Conservation (phyloP, 306 rosid genomes). For the Malus sieversii region DNA sequence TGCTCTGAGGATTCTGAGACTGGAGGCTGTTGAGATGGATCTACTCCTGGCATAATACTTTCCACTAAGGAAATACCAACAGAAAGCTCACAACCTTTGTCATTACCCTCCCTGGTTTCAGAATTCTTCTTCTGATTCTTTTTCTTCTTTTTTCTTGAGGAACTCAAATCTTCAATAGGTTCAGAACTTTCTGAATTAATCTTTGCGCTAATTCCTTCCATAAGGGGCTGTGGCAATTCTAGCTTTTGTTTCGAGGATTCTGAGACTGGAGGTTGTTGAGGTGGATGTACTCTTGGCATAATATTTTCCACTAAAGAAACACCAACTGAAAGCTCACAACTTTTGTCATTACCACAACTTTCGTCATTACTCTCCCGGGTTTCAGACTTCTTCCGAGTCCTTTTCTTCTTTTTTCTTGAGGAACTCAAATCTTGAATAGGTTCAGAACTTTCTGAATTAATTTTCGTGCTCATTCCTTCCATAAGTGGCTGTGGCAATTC, state of each 20-base stretch:
- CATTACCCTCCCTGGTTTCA: conserved; percentile 3
- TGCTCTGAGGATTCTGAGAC: conserved; percentile 8
- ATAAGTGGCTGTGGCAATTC: background rate
- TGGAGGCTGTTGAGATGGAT: conserved; percentile 7
- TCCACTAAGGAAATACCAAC: background rate
- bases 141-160: background rate
- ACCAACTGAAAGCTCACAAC: background rate
- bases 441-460: background rate
- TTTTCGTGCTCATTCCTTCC: background rate
- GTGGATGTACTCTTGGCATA: background rate
- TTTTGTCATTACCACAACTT: conserved; percentile 2
- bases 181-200: background rate
- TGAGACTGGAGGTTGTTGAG: conserved; percentile 18
- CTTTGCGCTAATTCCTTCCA: background rate
- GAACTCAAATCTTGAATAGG: background rate
- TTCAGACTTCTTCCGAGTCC: background rate
- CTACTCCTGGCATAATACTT: background rate
- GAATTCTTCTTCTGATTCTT: background rate
- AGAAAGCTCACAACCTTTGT: conserved; percentile 2
- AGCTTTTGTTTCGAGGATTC: background rate
- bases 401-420: background rate
- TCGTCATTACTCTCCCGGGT: background rate
- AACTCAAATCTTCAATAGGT: background rate
- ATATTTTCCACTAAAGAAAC: background rate
- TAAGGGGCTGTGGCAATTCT: background rate